Conservation (phyloP, 306 rosid genomes). For the Trifolium fragiferum region DNA sequence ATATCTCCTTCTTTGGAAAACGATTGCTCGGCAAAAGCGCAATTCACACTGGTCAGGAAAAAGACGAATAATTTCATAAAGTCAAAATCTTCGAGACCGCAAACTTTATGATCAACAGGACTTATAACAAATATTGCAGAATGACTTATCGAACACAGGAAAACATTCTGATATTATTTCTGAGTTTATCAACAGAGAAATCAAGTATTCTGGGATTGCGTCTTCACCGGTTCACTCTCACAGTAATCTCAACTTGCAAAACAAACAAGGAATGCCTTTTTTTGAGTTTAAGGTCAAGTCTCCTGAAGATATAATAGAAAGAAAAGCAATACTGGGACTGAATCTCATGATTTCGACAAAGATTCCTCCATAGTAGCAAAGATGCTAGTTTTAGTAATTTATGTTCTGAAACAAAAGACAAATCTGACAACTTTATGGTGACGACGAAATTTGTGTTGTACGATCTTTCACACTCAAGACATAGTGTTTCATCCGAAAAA, state of each 20-base stretch:
- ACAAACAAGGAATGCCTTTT: constrained; percentile 71
- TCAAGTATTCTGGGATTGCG: constrained; percentile 56
- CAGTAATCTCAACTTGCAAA: constrained; percentile 76
- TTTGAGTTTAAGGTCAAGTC: constrained; percentile 78
- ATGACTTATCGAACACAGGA: constrained; percentile 54
- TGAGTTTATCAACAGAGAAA: constrained; percentile 52
- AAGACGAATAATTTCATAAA: constrained; percentile 79
- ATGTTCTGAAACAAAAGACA: constrained; percentile 72
- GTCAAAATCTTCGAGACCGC: constrained; percentile 71
- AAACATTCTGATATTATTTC: constrained; percentile 60
- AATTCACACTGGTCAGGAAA: constrained; percentile 53
- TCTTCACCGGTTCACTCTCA: constrained; percentile 91
- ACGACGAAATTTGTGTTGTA: constrained; percentile 82
- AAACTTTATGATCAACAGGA: constrained; percentile 49
- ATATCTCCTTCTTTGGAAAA: constrained; percentile 55
- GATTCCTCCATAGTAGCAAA: constrained; percentile 77
- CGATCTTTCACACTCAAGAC: constrained; percentile 78
- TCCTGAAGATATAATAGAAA: constrained; percentile 76
- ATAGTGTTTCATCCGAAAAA: constrained; percentile 52
- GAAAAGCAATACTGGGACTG: constrained; percentile 64
- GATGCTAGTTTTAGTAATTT: constrained; percentile 79
- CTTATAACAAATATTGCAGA: constrained; percentile 59
- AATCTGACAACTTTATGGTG: constrained; percentile 68
- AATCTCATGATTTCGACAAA: constrained; percentile 54
- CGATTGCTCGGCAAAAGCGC: constrained; percentile 53